Evolutionary conservation across 306 rosid species (phyloP).

Genomic region (Cicer cuneatum): DNA sequence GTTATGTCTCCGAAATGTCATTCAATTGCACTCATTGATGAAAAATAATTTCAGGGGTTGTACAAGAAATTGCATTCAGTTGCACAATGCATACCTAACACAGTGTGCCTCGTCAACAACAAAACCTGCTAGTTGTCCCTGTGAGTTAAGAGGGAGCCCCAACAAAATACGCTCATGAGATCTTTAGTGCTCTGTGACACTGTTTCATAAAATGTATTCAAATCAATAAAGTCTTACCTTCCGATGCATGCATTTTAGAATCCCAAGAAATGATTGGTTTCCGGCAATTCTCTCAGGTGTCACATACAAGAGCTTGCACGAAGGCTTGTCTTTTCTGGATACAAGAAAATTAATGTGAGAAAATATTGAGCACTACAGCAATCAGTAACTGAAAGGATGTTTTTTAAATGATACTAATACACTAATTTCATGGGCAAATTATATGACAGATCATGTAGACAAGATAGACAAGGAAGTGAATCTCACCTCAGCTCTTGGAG

Average conservation of each 20-base stretch:
- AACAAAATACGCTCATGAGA: slow-evolving; percentile 40
- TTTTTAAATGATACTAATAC: slow-evolving; percentile 23
- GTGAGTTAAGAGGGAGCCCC: slow-evolving; percentile 55
- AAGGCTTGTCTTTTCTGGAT: slow-evolving; percentile 86
- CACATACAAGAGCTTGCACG: slow-evolving; percentile 96
- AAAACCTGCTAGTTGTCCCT: slow-evolving; percentile 89
- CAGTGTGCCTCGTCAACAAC: slow-evolving; percentile 98
- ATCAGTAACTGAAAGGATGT: slow-evolving; percentile 11
- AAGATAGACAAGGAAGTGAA: slow-evolving; percentile 47
- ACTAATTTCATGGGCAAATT: slow-evolving; percentile 11
- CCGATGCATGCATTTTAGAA: slow-evolving; percentile 70
- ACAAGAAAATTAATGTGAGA: slow-evolving; percentile 42
- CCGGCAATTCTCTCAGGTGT: slow-evolving; percentile 97
- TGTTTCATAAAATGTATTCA: slow-evolving; percentile 23
- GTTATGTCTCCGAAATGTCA: slow-evolving; percentile 16
- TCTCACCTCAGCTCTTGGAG: slow-evolving; percentile 93
- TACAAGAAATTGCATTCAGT: slow-evolving; percentile 28
- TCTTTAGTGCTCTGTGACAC: slow-evolving; percentile 23
- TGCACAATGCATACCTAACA: slow-evolving; percentile 71
- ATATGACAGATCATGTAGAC: slow-evolving; percentile 26
- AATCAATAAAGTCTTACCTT: slow-evolving; percentile 62
- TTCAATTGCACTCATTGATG: slow-evolving; percentile 16
- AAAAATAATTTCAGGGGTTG: slow-evolving; percentile 25
- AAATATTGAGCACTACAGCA: not conserved
- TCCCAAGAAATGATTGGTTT: slow-evolving; percentile 68